Evolutionary conservation across 805 yeast genomes (phyloP).

Genomic region (Nakazawaea laoshanensis): DNA sequence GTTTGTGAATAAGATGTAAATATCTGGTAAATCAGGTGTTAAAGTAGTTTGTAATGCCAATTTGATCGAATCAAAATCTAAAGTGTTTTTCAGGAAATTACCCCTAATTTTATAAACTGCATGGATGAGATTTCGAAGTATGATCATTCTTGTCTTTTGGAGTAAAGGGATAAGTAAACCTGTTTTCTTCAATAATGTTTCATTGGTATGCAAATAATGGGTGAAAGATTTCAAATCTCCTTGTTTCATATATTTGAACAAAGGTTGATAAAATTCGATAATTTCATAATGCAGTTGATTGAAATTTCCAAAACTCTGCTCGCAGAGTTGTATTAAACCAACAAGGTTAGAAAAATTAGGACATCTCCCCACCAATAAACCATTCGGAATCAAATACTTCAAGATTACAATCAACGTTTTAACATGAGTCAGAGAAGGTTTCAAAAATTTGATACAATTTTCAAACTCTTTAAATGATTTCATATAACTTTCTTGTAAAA

Average conservation of each 20-base stretch:
- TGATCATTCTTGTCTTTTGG: conserved; percentile 34
- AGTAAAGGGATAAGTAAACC: conserved; percentile 33
- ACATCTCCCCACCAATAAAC: conserved; percentile 41
- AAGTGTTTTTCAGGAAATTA: conserved; percentile 7
- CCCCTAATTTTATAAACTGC: conserved; percentile 14
- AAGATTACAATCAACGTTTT: conserved; percentile 29
- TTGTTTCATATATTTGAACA: conserved; percentile 24
- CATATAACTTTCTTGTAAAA: conserved; percentile 41
- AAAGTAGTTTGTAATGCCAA: conserved; percentile 18
- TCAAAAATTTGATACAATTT: conserved; percentile 37
- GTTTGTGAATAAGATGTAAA: conserved; percentile 17
- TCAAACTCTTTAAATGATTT: conserved; percentile 38
- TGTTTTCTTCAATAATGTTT: conserved; percentile 27
- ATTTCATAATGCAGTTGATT: conserved; percentile 17
- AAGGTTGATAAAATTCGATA: conserved; percentile 26
- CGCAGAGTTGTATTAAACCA: conserved; percentile 1
- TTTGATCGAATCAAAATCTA: conserved; percentile 16
- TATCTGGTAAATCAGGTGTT: conserved; percentile 11
- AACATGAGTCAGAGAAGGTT: conserved; percentile 17
- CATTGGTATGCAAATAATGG: conserved; percentile 21
- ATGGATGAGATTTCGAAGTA: conserved; percentile 33
- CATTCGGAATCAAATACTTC: conserved; percentile 41
- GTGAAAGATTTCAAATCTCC: conserved; percentile 36
- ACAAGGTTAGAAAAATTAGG: conserved; percentile 27
- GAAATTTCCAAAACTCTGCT: not conserved